phyloP scores from a whole-genome alignment of 805 yeast genomes.

The Candida argentea region DNA sequence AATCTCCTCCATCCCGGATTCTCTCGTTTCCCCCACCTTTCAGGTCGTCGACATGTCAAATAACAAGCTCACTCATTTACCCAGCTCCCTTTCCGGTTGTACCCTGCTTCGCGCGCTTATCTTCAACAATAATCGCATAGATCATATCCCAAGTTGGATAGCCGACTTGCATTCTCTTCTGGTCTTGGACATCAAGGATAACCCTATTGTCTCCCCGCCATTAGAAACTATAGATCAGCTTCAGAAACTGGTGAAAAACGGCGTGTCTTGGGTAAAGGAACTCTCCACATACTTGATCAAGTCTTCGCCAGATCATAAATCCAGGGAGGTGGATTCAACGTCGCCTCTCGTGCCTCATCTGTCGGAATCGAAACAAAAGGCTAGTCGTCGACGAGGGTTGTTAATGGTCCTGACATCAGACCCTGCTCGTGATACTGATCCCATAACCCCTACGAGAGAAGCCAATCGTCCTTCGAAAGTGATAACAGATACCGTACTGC shows the following conservation, averaged over 20 bases:
- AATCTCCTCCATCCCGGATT: slow-evolving; percentile 39
- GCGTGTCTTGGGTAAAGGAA: slow-evolving; percentile 36
- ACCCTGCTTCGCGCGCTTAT: slow-evolving; percentile 47
- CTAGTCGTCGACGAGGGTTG: too few relatives aligned
- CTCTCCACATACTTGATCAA: slow-evolving; percentile 28
- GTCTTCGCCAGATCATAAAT: too few relatives aligned
- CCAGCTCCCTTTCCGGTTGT: slow-evolving; percentile 20
- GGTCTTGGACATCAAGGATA: slow-evolving; percentile 51
- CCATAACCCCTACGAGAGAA: too few relatives aligned
- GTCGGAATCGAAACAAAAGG: too few relatives aligned
- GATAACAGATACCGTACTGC: too few relatives aligned
- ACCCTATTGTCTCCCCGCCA: slow-evolving; percentile 48
- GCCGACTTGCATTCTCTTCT: too few relatives aligned
- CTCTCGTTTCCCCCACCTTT: slow-evolving; percentile 34
- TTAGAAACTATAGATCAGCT: slow-evolving; percentile 19
- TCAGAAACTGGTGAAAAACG: slow-evolving; percentile 31
- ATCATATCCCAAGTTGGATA: too few relatives aligned
- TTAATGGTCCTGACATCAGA: too few relatives aligned
- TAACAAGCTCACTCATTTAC: slow-evolving; percentile 42
- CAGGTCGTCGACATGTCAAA: slow-evolving; percentile 60
- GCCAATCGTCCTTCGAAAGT: too few relatives aligned
- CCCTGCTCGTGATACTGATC: too few relatives aligned
- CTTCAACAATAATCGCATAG: slow-evolving; percentile 43
- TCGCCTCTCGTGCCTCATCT: too few relatives aligned
- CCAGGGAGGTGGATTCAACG: too few relatives aligned